Evolutionary conservation across 257 asterid genomes (phyloP), one percentile per base, ranked within the genome.

Genomic region (Echites panduratus): DNA sequence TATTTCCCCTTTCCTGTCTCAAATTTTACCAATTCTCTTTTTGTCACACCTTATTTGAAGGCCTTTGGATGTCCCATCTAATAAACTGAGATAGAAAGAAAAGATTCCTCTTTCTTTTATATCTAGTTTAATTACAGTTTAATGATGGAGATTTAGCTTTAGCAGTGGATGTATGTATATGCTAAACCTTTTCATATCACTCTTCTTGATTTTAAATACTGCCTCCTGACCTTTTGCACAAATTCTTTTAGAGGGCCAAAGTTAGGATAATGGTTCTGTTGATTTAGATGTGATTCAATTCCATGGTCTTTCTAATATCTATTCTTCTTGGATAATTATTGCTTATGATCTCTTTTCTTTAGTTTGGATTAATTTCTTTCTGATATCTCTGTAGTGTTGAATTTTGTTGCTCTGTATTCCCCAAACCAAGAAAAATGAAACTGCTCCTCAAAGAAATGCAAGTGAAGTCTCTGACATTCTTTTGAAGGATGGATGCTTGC

Each of bases 401-500:
- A 19, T 19, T 8, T 10, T 2, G 26, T 64, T 44, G 9, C 69
- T 8, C 27, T 38, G 40, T 64, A 7, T 17, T 50, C 5, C 26
- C 26, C 19, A 12, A 16, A 16, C 45, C 35, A 1, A 24, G 24
- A 41, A 41, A 41, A 41, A 41, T 41, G 1, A 41, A 41, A 4
- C 26, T 29, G 13, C n/a, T 63, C 22, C 27, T 63, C 27, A 7
- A 9, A 7, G 65, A 76, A 70, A 68, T 67, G 69, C 84, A 83
- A 74, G 84, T 76, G 64, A 20, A 26, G 78, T 74, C 72, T 58
- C 64, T 49, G 69, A 75, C 59, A 79, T 74, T 66, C 69, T 75
- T 50, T 50, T 85, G 87, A 77, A 92, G 99, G 96, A 85, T 76
- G 96, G 88, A 32, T 77, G 74, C 82, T 82, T 89, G 87, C 90